Percentiles rank a stretch among this genome's conserved stretches.
Conservation (phyloP, 2,329 filamentous ascomycete species). For the Paraconiothyrium brasiliense region DNA sequence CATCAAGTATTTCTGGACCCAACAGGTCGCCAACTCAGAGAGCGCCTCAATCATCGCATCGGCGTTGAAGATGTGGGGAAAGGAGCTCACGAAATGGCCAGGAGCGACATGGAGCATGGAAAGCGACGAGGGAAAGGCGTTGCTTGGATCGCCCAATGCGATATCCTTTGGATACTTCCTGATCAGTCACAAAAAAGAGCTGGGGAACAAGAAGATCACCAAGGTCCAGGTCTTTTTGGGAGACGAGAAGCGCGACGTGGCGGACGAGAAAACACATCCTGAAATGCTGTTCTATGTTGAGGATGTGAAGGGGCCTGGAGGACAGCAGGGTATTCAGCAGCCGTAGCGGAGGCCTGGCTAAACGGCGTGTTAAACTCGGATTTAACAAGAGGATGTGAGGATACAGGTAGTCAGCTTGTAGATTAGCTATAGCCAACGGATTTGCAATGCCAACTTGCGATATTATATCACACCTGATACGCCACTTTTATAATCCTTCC, state of each 20-base stretch:
- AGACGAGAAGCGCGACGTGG: neutral
- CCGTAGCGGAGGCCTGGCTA: neutral
- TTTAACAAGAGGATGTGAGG: neutral
- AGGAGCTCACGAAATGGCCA: conserved; percentile 28
- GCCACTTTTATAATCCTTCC: neutral
- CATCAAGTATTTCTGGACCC: conserved; percentile 30
- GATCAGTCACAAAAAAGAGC: conserved; percentile 28
- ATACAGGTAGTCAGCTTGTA: neutral
- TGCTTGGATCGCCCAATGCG: conserved; percentile 33
- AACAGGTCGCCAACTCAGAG: conserved; percentile 27
- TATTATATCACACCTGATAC: no score
- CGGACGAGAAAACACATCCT: neutral
- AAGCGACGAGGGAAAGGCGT: conserved; percentile 26
- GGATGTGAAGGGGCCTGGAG: neutral
- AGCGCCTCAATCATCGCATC: conserved; percentile 28
- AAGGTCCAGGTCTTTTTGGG: conserved; percentile 24
- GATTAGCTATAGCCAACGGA: neutral
- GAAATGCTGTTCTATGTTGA: conserved; percentile 10
- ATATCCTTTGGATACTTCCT: conserved; percentile 34
- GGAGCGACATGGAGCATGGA: conserved; percentile 21
- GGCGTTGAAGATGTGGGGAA: conserved; percentile 16
- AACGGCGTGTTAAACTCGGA: neutral
- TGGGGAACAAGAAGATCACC: conserved; percentile 29
- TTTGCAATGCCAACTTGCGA: neutral
- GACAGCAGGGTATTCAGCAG: neutral